phyloP scores from a whole-genome alignment of 768 basidiomycete species.

The Flagelloscypha sp. region DNA sequence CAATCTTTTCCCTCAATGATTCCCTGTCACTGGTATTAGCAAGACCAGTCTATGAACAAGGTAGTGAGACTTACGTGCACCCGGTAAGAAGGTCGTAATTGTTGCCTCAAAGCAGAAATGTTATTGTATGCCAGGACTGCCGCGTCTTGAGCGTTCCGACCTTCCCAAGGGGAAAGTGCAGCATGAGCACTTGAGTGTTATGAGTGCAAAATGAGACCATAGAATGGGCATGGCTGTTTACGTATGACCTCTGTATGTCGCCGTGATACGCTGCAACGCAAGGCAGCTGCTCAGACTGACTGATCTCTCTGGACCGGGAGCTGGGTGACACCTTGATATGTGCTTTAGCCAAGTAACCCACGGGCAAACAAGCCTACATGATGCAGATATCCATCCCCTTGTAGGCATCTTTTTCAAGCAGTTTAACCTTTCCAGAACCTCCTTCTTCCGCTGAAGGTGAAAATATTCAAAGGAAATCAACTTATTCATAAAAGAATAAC shows the following conservation, averaged over 20 bases:
- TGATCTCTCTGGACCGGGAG: conserved; percentile 64
- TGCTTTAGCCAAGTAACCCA: conserved; percentile 1
- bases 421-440: conserved; percentile 59
- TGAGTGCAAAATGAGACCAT: conserved; percentile 1
- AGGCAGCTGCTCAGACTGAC: conserved; percentile 58
- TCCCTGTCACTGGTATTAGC: no score
- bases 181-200: conserved; percentile 55
- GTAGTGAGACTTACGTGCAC: no score
- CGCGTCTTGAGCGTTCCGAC: conserved; percentile 76
- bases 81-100: conserved; percentile 67
- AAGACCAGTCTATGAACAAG: no score
- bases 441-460: conserved; percentile 69
- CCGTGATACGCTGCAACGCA: conserved; percentile 49
- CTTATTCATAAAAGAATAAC: no score
- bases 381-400: conserved; percentile 70
- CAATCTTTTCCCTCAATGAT: conserved; percentile 70
- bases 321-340: conserved; percentile 64
- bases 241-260: conserved; percentile 73
- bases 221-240: conserved; percentile 20
- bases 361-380: conserved; percentile 38
- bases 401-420: conserved; percentile 69
- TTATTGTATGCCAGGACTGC: conserved; percentile 80
- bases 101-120: conserved; percentile 74
- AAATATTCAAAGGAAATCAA: no score
- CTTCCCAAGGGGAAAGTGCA: conserved; percentile 77